Percentiles rank a stretch among this genome's conserved stretches.
Conservation (phyloP, 1,284 basidiomycete species). For the Amylostereum areolatum region DNA sequence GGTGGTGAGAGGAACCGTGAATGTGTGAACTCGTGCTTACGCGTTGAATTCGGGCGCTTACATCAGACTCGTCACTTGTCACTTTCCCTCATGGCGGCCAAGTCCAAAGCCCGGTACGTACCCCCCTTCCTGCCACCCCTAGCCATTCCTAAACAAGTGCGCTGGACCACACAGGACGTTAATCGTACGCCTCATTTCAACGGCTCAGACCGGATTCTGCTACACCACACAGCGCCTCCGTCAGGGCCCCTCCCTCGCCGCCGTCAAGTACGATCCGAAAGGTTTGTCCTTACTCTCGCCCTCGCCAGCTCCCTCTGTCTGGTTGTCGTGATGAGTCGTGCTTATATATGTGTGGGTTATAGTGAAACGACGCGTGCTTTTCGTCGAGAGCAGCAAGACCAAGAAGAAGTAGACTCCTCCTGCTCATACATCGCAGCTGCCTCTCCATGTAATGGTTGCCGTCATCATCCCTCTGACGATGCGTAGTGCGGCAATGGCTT, state of each 20-base stretch:
- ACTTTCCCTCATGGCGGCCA: constrained; percentile 32
- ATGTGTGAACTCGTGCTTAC: no score
- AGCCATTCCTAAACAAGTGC: neutral
- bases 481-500: constrained; percentile 3
- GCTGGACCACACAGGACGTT: constrained; percentile 51
- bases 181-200: constrained; percentile 82
- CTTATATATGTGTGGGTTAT: neutral
- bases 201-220: constrained; percentile 86
- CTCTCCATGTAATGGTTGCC: neutral
- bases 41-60: no score
- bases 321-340: neutral
- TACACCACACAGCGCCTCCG: constrained; percentile 78
- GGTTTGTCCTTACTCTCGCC: constrained; percentile 41
- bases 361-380: constrained; percentile 73
- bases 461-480: constrained; percentile 22
- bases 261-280: constrained; percentile 85
- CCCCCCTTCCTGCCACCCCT: neutral
- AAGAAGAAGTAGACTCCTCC: constrained; percentile 34
- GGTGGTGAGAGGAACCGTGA: no score
- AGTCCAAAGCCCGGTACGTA: constrained; percentile 50
- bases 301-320: neutral
- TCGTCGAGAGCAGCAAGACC: constrained; percentile 73
- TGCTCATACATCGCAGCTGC: neutral
- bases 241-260: constrained; percentile 65
- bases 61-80: no score